Conservation (phyloP, 2,329 filamentous ascomycete species). For the Colletotrichum aenigma region DNA sequence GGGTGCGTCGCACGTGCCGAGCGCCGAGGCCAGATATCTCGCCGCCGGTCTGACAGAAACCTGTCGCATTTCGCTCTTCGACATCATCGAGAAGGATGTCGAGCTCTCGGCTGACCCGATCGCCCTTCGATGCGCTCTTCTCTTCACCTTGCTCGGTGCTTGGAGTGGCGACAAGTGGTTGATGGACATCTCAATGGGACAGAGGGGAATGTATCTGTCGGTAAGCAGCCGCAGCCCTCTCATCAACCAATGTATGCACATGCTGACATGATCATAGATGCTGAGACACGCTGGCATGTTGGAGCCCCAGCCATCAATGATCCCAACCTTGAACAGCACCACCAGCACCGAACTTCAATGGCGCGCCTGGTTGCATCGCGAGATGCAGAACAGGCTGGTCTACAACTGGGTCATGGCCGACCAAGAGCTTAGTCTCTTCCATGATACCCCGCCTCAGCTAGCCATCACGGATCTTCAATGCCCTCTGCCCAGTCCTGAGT, state of each 20-base stretch:
- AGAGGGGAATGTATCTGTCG: conserved; percentile 74
- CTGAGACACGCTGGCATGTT: conserved; percentile 72
- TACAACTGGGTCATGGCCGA: conserved; percentile 80
- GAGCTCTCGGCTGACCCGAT: conserved; percentile 69
- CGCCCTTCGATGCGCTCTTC: conserved; percentile 67
- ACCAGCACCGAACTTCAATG: conserved; percentile 56
- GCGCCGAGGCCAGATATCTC: conserved; percentile 67
- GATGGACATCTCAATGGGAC: conserved; percentile 78
- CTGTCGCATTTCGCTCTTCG: conserved; percentile 74
- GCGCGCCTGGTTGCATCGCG: conserved; percentile 68
- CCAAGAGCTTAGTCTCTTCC: conserved; percentile 71
- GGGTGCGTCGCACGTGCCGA: conserved; percentile 69
- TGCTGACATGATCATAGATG: conserved; percentile 50
- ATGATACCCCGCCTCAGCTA: conserved; percentile 66
- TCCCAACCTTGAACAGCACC: conserved; percentile 46
- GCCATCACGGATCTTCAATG: conserved; percentile 68
- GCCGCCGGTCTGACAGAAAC: conserved; percentile 72
- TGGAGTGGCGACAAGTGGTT: conserved; percentile 82
- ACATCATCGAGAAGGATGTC: conserved; percentile 74
- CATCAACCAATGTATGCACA: background rate
- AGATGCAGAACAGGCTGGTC: conserved; percentile 69
- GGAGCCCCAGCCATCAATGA: conserved; percentile 52
- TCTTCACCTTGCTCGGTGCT: conserved; percentile 71
- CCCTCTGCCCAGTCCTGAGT: conserved; percentile 65
- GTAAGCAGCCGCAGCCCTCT: conserved; percentile 38